Evolutionary conservation across 1,284 basidiomycete genomes (phyloP), one percentile per base, ranked within the genome.

Genomic region (Ganoderma lingzhi): DNA sequence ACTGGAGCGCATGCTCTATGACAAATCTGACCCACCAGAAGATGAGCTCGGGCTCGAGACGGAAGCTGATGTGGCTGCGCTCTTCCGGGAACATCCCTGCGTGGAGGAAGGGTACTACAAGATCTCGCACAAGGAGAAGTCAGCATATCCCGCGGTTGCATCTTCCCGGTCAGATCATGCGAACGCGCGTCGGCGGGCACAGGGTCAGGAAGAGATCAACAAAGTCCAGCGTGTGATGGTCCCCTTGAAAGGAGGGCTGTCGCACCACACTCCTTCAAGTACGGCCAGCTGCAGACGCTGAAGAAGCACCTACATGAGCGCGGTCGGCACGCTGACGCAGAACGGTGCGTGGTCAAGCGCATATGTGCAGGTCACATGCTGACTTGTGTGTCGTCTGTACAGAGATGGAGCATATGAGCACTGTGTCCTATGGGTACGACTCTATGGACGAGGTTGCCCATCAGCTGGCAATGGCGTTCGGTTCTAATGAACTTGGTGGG

Each of bases 351-450:
- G 12, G 56, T 32, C 32, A 30, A 37, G 62, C 30, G 37, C 65
- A 68, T 41, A 63, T 10, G 32, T 28, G 42, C 30, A n/a, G 56
- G 39, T n/a, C 14, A 37, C 53, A 30, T 66, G n/a, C 61, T 65
- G 30, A 70, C 44, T 19, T 42, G 39, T 5, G 19, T 9, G 51
- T 45, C 42, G 60, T 44, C 12, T 32, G 35, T n/a, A 5, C 79
- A 97, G 96, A 98, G 80, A 99, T 99, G 98, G 97, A 99, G 45
- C 97, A 99, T 78, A 95, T 99, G 93, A 98, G 98, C 2, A 99
- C 98, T 0, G 96, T 99, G 87, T 97, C 96, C 3, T 99, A 97
- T 79, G 96, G 96, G 0, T 92, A 87, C 76, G 98, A 99, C 76
- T 93, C 96, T 10, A 99, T 99, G 97, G 98, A 99, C 77, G 98